phyloP scores from a whole-genome alignment of 2,329 filamentous ascomycete genomes.

The Neocatenulostroma microsporum region DNA sequence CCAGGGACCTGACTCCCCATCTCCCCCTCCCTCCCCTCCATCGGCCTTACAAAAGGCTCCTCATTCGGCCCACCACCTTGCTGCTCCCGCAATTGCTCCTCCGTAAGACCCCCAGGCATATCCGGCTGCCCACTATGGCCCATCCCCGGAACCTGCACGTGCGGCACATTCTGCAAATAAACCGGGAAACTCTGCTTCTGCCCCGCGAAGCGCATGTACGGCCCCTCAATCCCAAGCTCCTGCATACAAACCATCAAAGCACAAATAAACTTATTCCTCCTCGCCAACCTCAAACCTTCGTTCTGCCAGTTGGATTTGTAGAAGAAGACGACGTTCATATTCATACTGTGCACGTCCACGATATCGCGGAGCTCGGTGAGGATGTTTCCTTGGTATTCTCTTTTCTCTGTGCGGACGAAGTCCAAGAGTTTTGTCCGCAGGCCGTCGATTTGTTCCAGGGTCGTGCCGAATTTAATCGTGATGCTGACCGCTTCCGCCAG shows the following conservation, averaged over 20 bases:
- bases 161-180: slow-evolving; percentile 50
- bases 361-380: slow-evolving; percentile 76
- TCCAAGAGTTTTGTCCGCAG: slow-evolving; percentile 73
- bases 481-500: slow-evolving; percentile 80
- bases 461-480: slow-evolving; percentile 81
- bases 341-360: slow-evolving; percentile 74
- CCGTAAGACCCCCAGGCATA: slow-evolving; percentile 34
- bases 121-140: slow-evolving; percentile 40
- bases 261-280: slow-evolving; percentile 90
- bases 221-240: slow-evolving; percentile 76
- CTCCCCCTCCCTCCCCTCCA: slow-evolving; percentile 13
- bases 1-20: slow-evolving; percentile 13
- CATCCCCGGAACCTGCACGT: slow-evolving; percentile 35
- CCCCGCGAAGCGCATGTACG: slow-evolving; percentile 63
- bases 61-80: slow-evolving; percentile 27
- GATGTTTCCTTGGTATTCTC: slow-evolving; percentile 80
- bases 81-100: slow-evolving; percentile 6
- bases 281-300: slow-evolving; percentile 77
- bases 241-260: slow-evolving; percentile 82
- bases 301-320: slow-evolving; percentile 98
- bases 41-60: slow-evolving; percentile 36
- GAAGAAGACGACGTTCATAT: slow-evolving; percentile 90
- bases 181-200: slow-evolving; percentile 60
- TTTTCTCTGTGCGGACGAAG: slow-evolving; percentile 76
- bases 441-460: slow-evolving; percentile 70